These are phyloP conservation scores for Akanthomyces muscarius DNA, from an alignment of 2,329 filamentous ascomycete species.

Conservation along the genomic window DNA sequence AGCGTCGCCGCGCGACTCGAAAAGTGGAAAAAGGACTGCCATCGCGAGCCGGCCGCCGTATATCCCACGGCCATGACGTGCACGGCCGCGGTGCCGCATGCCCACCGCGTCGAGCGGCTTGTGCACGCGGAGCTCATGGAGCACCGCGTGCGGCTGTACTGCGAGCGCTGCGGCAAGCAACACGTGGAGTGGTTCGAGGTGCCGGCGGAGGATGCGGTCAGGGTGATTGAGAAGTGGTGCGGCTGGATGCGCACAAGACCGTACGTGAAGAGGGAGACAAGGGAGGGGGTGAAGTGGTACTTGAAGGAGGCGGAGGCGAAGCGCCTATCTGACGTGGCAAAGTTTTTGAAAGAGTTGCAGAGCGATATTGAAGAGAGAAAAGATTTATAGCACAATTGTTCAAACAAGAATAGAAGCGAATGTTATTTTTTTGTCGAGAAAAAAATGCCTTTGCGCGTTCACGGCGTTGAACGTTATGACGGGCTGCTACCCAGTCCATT, in stretches of 20 bases:
- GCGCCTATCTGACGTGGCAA: background rate
- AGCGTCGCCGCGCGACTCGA: background rate
- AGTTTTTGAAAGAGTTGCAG: background rate
- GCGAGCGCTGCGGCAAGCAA: conserved; percentile 9
- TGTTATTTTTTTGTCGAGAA: too few relatives aligned
- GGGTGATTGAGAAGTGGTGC: conserved; percentile 9
- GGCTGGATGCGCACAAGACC: conserved; percentile 6
- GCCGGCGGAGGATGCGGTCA: background rate
- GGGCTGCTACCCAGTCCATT: background rate
- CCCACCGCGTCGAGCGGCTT: conserved; percentile 11
- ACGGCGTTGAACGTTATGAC: background rate
- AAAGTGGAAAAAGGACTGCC: conserved; percentile 11
- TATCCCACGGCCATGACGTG: background rate
- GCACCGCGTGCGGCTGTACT: conserved; percentile 5
- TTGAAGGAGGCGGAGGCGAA: background rate
- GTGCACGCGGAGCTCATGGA: conserved; percentile 16
- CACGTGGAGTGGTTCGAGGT: conserved; percentile 17
- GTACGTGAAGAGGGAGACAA: background rate
- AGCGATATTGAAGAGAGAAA: background rate
- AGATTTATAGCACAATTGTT: background rate
- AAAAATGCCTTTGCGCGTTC: background rate
- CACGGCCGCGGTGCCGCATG: background rate
- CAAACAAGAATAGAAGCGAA: too few relatives aligned
- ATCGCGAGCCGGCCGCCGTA: background rate
- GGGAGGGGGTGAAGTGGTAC: background rate